These are phyloP conservation scores for Russula sp. DNA, from an alignment of 768 basidiomycete species.

Conservation along the genomic window DNA sequence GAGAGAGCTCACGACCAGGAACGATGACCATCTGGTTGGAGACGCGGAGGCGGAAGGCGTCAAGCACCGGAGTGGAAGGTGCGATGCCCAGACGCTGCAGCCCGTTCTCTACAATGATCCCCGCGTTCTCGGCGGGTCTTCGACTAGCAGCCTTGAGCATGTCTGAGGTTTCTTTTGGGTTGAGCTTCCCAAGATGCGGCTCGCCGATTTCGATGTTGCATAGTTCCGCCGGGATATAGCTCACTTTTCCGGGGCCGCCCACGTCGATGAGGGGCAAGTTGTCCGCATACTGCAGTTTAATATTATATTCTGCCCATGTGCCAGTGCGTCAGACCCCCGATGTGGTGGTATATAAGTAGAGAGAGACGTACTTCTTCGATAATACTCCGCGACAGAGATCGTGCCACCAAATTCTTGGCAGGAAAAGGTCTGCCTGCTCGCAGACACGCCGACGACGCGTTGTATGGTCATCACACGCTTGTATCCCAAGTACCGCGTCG, in stretches of 20 bases:
- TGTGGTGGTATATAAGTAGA: neutral
- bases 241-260: slow-evolving; percentile 30
- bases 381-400: slow-evolving; percentile 60
- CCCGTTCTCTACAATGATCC: slow-evolving; percentile 52
- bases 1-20: slow-evolving; percentile 56
- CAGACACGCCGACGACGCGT: slow-evolving; percentile 36
- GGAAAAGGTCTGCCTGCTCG: slow-evolving; percentile 47
- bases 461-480: slow-evolving; percentile 24
- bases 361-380: slow-evolving; percentile 48
- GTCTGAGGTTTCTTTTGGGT: slow-evolving; percentile 51
- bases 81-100: slow-evolving; percentile 50
- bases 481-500: slow-evolving; percentile 43
- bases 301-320: slow-evolving; percentile 47
- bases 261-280: slow-evolving; percentile 36
- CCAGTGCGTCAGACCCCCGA: neutral
- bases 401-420: slow-evolving; percentile 50
- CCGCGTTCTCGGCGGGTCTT: slow-evolving; percentile 52
- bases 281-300: slow-evolving; percentile 38
- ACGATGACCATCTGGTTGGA: slow-evolving; percentile 53
- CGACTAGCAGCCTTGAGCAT: slow-evolving; percentile 72
- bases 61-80: slow-evolving; percentile 32
- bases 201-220: slow-evolving; percentile 59
- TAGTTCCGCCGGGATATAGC: slow-evolving; percentile 60
- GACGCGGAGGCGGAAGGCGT: slow-evolving; percentile 56
- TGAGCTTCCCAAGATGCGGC: slow-evolving; percentile 55